These are phyloP conservation scores for Wickerhamomyces silvicola DNA, from an alignment of 805 yeast genomes.

Conservation along the genomic window DNA sequence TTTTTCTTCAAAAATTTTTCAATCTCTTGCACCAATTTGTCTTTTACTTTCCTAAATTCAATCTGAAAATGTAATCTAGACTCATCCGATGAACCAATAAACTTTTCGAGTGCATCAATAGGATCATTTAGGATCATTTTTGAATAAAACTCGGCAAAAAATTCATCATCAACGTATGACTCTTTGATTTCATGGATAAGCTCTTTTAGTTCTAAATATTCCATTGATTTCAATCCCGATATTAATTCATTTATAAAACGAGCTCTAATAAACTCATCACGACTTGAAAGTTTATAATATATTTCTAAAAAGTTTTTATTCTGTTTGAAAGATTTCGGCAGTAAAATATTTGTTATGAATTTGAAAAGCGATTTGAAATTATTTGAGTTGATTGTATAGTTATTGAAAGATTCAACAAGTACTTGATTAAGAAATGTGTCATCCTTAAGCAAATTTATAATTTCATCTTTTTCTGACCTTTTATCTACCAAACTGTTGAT, in stretches of 20 bases:
- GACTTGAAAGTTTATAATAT: conserved; percentile 17
- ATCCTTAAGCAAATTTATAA: too few relatives aligned
- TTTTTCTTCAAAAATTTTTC: conserved; percentile 13
- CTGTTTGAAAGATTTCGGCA: conserved; percentile 9
- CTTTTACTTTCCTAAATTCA: conserved; percentile 16
- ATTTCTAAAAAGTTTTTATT: conserved; percentile 14
- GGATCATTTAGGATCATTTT: background rate
- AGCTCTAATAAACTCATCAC: conserved; percentile 17
- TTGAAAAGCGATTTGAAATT: conserved; percentile 14
- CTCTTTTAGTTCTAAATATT: conserved; percentile 4
- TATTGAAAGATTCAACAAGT: conserved; percentile 13
- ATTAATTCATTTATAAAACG: conserved; percentile 20
- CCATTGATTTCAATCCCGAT: conserved; percentile 8
- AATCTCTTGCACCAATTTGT: conserved; percentile 8
- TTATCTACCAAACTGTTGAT: conserved; percentile 13
- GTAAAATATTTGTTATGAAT: conserved; percentile 14
- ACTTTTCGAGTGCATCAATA: background rate
- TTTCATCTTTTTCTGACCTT: conserved; percentile 6
- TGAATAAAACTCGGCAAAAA: too few relatives aligned
- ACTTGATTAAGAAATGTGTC: too few relatives aligned
- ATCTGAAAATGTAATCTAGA: conserved; percentile 15
- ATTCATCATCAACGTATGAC: too few relatives aligned
- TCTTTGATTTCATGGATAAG: too few relatives aligned
- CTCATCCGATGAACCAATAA: background rate
- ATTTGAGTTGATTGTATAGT: conserved; percentile 12